Evolutionary conservation across 2,329 filamentous ascomycete species (phyloP).

Genomic region (Trichoderma arundinaceum): DNA sequence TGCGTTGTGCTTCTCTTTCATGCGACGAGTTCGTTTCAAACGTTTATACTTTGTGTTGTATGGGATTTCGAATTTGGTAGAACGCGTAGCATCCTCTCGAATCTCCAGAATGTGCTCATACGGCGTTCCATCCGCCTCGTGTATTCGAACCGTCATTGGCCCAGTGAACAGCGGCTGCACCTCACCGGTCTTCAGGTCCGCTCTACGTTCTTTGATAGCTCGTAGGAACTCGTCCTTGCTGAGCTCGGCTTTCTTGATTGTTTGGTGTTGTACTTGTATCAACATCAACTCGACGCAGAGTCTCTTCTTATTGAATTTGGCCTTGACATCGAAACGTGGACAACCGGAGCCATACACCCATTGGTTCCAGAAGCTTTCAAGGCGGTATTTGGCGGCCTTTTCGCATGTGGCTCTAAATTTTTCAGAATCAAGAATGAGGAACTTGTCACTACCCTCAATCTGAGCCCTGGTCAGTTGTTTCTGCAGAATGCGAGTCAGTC

Average conservation of each 20-base stretch:
- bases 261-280: slow-evolving; percentile 70
- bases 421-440: slow-evolving; percentile 74
- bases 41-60: slow-evolving; percentile 99
- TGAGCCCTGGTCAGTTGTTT: slow-evolving; percentile 86
- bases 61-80: slow-evolving; percentile 84
- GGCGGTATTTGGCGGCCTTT: slow-evolving; percentile 81
- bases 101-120: slow-evolving; percentile 99
- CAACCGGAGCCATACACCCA: slow-evolving; percentile 91
- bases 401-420: slow-evolving; percentile 85
- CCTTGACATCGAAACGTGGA: slow-evolving; percentile 82
- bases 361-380: slow-evolving; percentile 91
- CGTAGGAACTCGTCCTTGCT: slow-evolving; percentile 79
- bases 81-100: slow-evolving; percentile 78
- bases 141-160: slow-evolving; percentile 96
- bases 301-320: slow-evolving; percentile 97
- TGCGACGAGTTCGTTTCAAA: slow-evolving; percentile 82
- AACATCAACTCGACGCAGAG: slow-evolving; percentile 92
- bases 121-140: slow-evolving; percentile 96
- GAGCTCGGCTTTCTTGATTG: slow-evolving; percentile 54
- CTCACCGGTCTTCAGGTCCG: slow-evolving; percentile 70
- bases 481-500: slow-evolving; percentile 83
- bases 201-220: slow-evolving; percentile 79
- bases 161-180: slow-evolving; percentile 86
- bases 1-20: slow-evolving; percentile 71
- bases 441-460: slow-evolving; percentile 63